Evolutionary conservation across 768 basidiomycete genomes (phyloP).

Genomic region (Pleurotus sapidus): DNA sequence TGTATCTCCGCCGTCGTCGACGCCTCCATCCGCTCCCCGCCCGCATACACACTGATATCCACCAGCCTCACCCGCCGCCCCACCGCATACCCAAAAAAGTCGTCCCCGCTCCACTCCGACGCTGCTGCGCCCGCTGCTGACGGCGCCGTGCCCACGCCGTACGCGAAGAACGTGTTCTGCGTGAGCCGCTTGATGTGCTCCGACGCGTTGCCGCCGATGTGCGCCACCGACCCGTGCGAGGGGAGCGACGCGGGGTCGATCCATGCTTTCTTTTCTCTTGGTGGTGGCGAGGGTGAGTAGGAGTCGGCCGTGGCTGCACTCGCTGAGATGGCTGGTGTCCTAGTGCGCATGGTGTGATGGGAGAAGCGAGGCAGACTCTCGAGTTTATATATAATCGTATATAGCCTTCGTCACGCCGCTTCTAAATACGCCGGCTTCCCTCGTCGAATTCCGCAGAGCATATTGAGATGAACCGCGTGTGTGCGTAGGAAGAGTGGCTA

Average conservation of each 20-base stretch:
- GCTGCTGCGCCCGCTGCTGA: constrained; percentile 25
- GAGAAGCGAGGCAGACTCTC: too few relatives aligned
- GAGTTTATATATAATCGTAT: too few relatives aligned
- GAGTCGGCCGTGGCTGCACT: neutral
- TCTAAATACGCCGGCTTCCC: too few relatives aligned
- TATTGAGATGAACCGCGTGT: too few relatives aligned
- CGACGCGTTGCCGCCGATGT: constrained; percentile 63
- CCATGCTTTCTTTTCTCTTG: constrained; percentile 40
- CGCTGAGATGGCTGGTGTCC: neutral
- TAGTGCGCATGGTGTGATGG: too few relatives aligned
- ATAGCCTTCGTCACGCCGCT: too few relatives aligned
- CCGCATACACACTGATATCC: constrained; percentile 49
- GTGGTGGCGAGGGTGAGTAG: neutral
- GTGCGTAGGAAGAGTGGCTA: too few relatives aligned
- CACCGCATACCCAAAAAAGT: constrained; percentile 59
- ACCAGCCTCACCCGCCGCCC: constrained; percentile 60
- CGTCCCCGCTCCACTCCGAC: constrained; percentile 24
- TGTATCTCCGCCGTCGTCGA: constrained; percentile 59
- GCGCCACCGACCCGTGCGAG: constrained; percentile 51
- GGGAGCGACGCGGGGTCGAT: constrained; percentile 64
- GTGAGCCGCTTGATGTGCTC: constrained; percentile 63
- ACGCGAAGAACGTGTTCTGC: constrained; percentile 64
- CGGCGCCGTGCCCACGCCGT: constrained; percentile 53
- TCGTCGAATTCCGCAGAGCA: too few relatives aligned
- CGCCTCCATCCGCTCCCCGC: constrained; percentile 53